Base-by-base conservation (phyloP, 805 yeast genomes). In the Metschnikowia lachancei region DNA sequence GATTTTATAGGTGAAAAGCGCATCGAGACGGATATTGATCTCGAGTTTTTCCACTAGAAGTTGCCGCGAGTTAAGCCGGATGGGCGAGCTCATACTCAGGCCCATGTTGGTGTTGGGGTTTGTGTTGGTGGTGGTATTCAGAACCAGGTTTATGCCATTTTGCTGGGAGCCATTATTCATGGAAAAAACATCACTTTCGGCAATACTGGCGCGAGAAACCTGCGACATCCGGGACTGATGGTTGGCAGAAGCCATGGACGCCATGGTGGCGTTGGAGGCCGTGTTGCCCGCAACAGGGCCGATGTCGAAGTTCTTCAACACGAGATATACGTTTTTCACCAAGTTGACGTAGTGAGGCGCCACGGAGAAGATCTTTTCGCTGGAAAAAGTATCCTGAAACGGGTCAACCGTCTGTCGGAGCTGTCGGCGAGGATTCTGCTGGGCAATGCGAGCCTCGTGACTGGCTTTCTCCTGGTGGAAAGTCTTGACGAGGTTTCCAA, bases 31-130 rank as follows among this genome's bases (percentile, higher is more conserved):
- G 36, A 72, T 71, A 46, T 71, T 72, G 39, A 72, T 68, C 49
- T 72, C 77, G 35, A 72, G 57, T 55, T 72, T 72, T 47, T 72
- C 77, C 18, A 72, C 70, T 33, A 69, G 60, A 35, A 72, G 60
- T 45, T 72, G 77, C 32, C 63, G 62, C 14, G 75, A 66, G 45
- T 61, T 69, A 43, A 72, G 55, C 49, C 64, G 63, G 38, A 71
- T 70, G 13, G 77, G 77, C 14, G 75, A 69, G 16, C 56, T 48
- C 47, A 57, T 59, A 17, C 54, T 17, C 2, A 16, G 32, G 2
- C 32, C 45, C 24, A 39, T 49, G 34, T 22, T 32, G 22, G 43
- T 26, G 11, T 26, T 26, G 29, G 29, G 11, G n/a, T n/a, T n/a
- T n/a, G n/a, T 22, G 24, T 22, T 22, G 4, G 24, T 8, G 24